Conservation (phyloP, 108 stramenopile genomes). For the Conticribra guillardii region DNA sequence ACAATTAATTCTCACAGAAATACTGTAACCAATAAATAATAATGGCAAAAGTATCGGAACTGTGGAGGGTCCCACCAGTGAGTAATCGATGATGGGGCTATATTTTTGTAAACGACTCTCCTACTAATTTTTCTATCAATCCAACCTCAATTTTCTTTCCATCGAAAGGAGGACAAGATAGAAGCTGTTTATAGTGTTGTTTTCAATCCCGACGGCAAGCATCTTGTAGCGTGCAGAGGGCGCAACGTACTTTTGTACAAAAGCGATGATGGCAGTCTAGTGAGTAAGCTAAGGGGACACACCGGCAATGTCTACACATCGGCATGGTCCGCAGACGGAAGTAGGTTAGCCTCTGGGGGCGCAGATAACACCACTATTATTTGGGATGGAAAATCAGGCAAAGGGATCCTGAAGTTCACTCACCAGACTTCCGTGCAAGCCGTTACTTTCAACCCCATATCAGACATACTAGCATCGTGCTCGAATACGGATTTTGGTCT, state of each 20-base stretch:
- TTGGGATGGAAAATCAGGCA: constrained; percentile 58
- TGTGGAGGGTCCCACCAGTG: background rate
- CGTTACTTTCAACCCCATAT: constrained; percentile 59
- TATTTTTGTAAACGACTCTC: background rate
- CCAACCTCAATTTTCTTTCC: background rate
- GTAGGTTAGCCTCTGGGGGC: constrained; percentile 66
- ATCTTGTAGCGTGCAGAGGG: background rate
- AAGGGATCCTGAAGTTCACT: constrained; percentile 68
- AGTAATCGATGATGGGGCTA: background rate
- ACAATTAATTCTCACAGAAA: background rate
- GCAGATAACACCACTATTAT: constrained; percentile 74
- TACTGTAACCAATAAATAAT: background rate
- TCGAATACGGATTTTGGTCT: constrained; percentile 67
- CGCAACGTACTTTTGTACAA: background rate
- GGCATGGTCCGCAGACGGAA: constrained; percentile 4
- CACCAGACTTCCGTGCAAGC: constrained; percentile 64
- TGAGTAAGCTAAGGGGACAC: background rate
- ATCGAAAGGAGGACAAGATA: background rate
- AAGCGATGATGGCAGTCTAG: background rate
- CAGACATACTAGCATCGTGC: constrained; percentile 66
- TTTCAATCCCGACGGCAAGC: background rate
- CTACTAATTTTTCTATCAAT: background rate
- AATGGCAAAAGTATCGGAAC: background rate
- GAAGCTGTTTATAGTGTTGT: background rate
- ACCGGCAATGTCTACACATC: background rate